These are phyloP conservation scores for Lentinula detonsa DNA, from an alignment of 768 basidiomycete genomes.

Conservation along the genomic window DNA sequence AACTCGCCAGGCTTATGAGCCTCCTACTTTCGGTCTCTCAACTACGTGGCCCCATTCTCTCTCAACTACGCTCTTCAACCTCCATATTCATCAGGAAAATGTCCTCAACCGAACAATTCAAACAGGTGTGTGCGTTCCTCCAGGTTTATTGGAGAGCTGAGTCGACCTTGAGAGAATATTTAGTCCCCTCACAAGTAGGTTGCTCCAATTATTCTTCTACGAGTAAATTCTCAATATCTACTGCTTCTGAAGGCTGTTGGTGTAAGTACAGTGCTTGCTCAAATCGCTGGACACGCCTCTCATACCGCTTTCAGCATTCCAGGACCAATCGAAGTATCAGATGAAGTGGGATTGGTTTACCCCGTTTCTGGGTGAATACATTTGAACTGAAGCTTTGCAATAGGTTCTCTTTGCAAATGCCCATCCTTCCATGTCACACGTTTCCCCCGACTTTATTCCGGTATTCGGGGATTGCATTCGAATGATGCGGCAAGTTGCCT, in stretches of 20 bases:
- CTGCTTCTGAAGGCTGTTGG: slow-evolving; percentile 12
- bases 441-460: slow-evolving; percentile 82
- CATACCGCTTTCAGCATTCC: slow-evolving; percentile 26
- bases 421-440: slow-evolving; percentile 83
- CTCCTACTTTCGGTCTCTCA: not conserved
- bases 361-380: not conserved
- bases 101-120: slow-evolving; percentile 9
- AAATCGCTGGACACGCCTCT: not conserved
- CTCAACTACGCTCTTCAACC: not conserved
- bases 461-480: slow-evolving; percentile 87
- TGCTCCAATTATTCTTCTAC: not conserved
- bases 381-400: not conserved
- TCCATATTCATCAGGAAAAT: slow-evolving; percentile 2
- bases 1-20: not conserved
- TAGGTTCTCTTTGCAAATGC: slow-evolving; percentile 92
- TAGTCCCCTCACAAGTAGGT: slow-evolving; percentile 22
- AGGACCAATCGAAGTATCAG: slow-evolving; percentile 54
- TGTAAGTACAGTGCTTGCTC: slow-evolving; percentile 9
- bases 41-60: not conserved
- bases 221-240: not conserved
- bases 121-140: slow-evolving; percentile 6
- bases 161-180: not conserved
- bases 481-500: slow-evolving; percentile 57
- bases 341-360: slow-evolving; percentile 36
- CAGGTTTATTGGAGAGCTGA: not conserved